A percentile compares a stretch with the other conserved stretches of the same genome.
Evolutionary conservation across 441 rosid genomes (phyloP).

Genomic region (Gossypium davidsonii): DNA sequence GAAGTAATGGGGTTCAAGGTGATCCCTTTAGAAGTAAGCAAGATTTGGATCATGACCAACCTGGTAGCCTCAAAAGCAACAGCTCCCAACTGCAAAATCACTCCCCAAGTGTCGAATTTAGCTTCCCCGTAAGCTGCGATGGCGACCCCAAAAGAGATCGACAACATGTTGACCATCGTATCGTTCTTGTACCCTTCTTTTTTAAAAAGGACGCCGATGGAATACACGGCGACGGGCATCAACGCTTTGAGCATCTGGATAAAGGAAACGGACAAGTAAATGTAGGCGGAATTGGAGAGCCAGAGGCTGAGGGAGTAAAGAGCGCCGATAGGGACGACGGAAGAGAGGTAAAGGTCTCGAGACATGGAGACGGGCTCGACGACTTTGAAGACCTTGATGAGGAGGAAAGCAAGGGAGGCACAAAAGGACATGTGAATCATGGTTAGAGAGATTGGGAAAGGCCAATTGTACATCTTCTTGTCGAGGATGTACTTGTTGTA

Average conservation of each 20-base stretch:
- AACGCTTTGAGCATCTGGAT: conserved; percentile 95
- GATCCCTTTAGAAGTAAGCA: conserved; percentile 83
- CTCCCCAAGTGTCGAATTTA: conserved; percentile 84
- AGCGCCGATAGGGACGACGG: conserved; percentile 91
- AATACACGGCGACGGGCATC: conserved; percentile 97
- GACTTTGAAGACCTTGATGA: conserved; percentile 79
- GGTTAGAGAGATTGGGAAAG: conserved; percentile 89
- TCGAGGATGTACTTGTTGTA: conserved; percentile 98
- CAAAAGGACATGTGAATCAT: conserved; percentile 98
- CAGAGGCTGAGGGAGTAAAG: conserved; percentile 81
- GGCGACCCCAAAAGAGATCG: conserved; percentile 85
- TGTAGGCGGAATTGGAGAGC: conserved; percentile 93
- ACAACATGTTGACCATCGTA: conserved; percentile 82
- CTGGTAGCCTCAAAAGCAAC: conserved; percentile 90
- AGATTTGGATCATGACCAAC: conserved; percentile 86
- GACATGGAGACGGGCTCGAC: conserved; percentile 93
- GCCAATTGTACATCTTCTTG: conserved; percentile 97
- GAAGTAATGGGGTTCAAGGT: conserved; percentile 80
- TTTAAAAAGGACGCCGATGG: conserved; percentile 70
- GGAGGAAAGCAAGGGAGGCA: conserved; percentile 71
- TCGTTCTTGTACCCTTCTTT: conserved; percentile 57
- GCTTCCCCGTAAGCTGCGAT: conserved; percentile 91
- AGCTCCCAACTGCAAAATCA: conserved; percentile 75
- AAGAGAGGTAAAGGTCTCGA: conserved; percentile 63
- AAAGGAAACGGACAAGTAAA: conserved; percentile 79